Evolutionary conservation across 2,329 filamentous ascomycete species (phyloP), one percentile per base, ranked within the genome.

Genomic region (Fusarium acutatum): DNA sequence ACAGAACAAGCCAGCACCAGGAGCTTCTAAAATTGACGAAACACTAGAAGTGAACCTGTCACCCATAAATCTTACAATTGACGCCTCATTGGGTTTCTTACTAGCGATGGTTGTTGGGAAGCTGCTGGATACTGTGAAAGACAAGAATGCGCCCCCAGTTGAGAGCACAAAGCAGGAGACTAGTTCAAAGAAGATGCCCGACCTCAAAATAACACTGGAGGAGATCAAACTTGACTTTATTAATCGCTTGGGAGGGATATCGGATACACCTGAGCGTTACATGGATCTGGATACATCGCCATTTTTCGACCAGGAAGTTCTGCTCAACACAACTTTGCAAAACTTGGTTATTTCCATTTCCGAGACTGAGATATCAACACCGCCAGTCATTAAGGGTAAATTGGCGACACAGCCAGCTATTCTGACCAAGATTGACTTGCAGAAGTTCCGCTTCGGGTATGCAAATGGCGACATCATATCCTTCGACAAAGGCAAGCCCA

Each of bases 381-480:
- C 60, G 18, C 50, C 64, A 20, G 52, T 64, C 7, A 62, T 47
- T 7, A 72, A 71, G 64, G 54, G 65, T 18, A 60, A 59, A 26
- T n/a, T 73, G n/a, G 35, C 30, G 73, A 84, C 50, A 79, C 82
- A 75, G 22, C 54, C 69, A 24, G 78, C 74, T 40, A 71, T 75
- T 20, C 60, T 78, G 43, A 84, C 78, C 9, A 85, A 80, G 44
- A 75, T 90, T 17, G 83, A 86, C 47, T 76, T 92, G 5, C 84
- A 88, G 70, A 89, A 88, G 69, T 89, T 93, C 75, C 84, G 84
- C 0, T 90, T 93, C 73, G 90, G 90, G 3, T 92, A 92, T 77
- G 85, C 86, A 5, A 84, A 88, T 68, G 89, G 89, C 43, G 87
- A 90, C 62, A 91, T 93, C 40, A 70, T 93, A 40, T 91, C 88